A percentile compares a stretch with the other conserved stretches of the same genome.
These are phyloP conservation scores for Rhododendron griersonianum DNA, from an alignment of 148 eudicot genomes.

Conservation along the genomic window DNA sequence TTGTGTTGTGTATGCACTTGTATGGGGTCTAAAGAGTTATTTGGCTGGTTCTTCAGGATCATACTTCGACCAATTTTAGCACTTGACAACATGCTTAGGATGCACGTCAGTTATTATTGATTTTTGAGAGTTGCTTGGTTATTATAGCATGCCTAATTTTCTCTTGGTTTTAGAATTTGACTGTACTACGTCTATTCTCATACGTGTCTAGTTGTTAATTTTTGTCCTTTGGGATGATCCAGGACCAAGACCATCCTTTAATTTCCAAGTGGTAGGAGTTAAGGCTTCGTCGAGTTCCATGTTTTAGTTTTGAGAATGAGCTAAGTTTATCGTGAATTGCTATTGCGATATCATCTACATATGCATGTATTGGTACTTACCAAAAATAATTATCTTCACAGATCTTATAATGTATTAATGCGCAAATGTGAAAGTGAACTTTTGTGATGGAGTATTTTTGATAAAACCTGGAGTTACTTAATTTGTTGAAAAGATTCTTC, in stretches of 20 bases:
- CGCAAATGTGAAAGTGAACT: neutral
- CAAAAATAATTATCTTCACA: neutral
- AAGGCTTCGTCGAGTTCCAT: neutral
- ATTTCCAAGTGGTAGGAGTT: neutral
- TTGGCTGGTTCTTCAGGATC: neutral
- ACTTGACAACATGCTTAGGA: neutral
- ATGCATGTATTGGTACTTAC: neutral
- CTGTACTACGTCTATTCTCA: neutral
- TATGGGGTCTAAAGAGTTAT: neutral
- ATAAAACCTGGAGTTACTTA: neutral
- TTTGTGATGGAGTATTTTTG: neutral
- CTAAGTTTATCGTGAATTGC: no score
- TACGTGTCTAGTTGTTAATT: neutral
- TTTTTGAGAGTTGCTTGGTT: neutral
- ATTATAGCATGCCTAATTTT: neutral
- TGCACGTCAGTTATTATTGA: neutral
- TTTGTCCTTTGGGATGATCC: neutral
- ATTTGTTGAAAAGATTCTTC: neutral
- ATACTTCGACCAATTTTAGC: neutral
- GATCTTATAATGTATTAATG: neutral
- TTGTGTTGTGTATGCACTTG: neutral
- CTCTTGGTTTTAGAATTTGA: neutral
- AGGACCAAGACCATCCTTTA: neutral
- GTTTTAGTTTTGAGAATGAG: neutral
- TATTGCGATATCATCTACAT: neutral